Evolutionary conservation across 2,329 filamentous ascomycete species (phyloP).

Genomic region (Xylariaceae sp.): DNA sequence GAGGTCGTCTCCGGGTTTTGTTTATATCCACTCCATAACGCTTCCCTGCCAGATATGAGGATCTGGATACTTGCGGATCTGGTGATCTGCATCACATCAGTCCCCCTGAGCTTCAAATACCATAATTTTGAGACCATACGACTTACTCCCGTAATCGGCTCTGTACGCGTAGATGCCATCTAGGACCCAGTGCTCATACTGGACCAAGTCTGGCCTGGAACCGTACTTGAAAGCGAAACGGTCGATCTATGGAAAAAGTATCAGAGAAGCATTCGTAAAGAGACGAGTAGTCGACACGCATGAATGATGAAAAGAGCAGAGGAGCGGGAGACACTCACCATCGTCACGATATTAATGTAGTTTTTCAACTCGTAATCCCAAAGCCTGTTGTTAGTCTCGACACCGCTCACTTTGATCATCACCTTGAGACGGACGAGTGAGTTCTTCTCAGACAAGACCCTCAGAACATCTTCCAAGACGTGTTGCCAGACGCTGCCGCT

Average conservation of each 20-base stretch:
- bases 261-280: background rate
- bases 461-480: constrained; percentile 27
- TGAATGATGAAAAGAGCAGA: background rate
- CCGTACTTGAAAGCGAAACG: constrained; percentile 27
- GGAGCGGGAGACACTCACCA: constrained; percentile 18
- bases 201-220: constrained; percentile 22
- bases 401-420: constrained; percentile 30
- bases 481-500: constrained; percentile 29
- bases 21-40: constrained; percentile 28
- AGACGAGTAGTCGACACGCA: background rate
- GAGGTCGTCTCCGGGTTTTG: background rate
- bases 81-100: constrained; percentile 24
- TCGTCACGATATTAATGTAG: constrained; percentile 22
- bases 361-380: constrained; percentile 25
- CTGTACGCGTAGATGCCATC: constrained; percentile 27
- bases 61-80: constrained; percentile 28
- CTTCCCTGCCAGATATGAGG: constrained; percentile 30
- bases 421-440: constrained; percentile 28
- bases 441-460: constrained; percentile 27
- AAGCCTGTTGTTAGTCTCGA: constrained; percentile 13
- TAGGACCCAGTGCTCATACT: constrained; percentile 30
- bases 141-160: constrained; percentile 28
- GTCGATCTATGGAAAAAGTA: constrained; percentile 18
- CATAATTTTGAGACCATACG: background rate
- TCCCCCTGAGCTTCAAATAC: background rate